A percentile compares a stretch with the other conserved stretches of the same genome.
Evolutionary conservation across 345 rosid species (phyloP).

Genomic region (Linum tenue): DNA sequence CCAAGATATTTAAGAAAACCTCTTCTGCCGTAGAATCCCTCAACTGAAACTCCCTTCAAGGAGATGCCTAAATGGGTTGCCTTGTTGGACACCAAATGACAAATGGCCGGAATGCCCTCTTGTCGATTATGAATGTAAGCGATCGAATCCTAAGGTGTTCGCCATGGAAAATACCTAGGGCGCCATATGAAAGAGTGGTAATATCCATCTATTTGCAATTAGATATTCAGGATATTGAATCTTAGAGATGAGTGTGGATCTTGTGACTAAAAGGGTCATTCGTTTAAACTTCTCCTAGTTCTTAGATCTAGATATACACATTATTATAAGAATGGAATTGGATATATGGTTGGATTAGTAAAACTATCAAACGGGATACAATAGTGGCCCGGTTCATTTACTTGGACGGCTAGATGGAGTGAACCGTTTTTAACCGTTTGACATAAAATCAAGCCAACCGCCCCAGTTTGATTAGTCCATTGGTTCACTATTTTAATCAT

Average conservation of each 20-base stretch:
- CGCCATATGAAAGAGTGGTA: conserved; percentile 20
- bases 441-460: too few species aligned
- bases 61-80: conserved; percentile 57
- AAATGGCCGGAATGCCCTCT: conserved; percentile 49
- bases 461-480: too few species aligned
- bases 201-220: conserved; percentile 48
- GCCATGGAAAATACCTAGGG: conserved; percentile 27
- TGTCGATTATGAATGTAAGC: conserved; percentile 55
- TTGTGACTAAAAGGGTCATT: too few species aligned
- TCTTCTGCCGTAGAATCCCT: conserved; percentile 54
- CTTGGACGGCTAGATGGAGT: too few species aligned
- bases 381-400: too few species aligned
- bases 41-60: conserved; percentile 43
- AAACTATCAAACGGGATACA: too few species aligned
- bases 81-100: conserved; percentile 42
- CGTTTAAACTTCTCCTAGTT: too few species aligned
- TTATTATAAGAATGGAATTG: too few species aligned
- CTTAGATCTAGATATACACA: too few species aligned
- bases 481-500: too few species aligned
- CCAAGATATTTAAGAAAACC: conserved; percentile 67
- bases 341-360: too few species aligned
- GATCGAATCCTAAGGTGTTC: conserved; percentile 61
- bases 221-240: conserved; percentile 62
- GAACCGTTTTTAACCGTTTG: too few species aligned
- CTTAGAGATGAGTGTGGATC: conserved; percentile 15